These are phyloP conservation scores for Phaeotremella fagi DNA, from an alignment of 768 basidiomycete genomes.

Conservation along the genomic window DNA sequence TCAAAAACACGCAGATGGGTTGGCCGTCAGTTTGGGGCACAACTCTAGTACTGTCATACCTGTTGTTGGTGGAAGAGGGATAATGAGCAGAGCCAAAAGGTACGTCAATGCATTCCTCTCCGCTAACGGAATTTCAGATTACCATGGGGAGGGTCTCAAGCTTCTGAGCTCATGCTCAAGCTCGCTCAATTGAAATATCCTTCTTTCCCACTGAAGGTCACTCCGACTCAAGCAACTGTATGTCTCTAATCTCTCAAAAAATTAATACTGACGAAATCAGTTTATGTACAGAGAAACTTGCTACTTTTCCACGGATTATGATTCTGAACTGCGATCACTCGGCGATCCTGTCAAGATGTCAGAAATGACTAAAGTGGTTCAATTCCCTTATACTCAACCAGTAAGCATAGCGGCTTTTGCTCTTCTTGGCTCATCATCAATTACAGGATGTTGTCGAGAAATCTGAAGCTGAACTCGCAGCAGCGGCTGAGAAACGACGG, in stretches of 20 bases:
- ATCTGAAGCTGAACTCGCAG: conserved; percentile 80
- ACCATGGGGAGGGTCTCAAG: conserved; percentile 87
- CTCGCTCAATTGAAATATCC: conserved; percentile 94
- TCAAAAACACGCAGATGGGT: conserved; percentile 66
- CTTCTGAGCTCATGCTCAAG: conserved; percentile 86
- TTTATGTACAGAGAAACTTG: conserved; percentile 89
- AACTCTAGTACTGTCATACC: conserved; percentile 88
- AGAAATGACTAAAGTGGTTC: conserved; percentile 65
- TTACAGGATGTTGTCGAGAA: conserved; percentile 64
- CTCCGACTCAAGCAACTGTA: conserved; percentile 70
- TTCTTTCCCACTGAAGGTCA: conserved; percentile 80
- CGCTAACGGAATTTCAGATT: conserved; percentile 56
- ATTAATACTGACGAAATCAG: conserved; percentile 50
- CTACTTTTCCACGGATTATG: conserved; percentile 75
- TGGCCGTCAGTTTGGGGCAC: conserved; percentile 86
- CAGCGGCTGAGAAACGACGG: conserved; percentile 68
- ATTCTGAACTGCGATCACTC: conserved; percentile 61
- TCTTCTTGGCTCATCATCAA: background rate
- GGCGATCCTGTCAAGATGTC: conserved; percentile 63
- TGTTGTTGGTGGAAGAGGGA: conserved; percentile 71
- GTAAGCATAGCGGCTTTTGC: conserved; percentile 29
- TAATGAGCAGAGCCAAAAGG: conserved; percentile 84
- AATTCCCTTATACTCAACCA: conserved; percentile 70
- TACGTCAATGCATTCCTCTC: conserved; percentile 43
- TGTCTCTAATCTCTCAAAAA: conserved; percentile 24